A percentile compares a stretch with the other conserved stretches of the same genome.
Conservation (phyloP, 768 basidiomycete species). For the Paxillus rubicundulus region DNA sequence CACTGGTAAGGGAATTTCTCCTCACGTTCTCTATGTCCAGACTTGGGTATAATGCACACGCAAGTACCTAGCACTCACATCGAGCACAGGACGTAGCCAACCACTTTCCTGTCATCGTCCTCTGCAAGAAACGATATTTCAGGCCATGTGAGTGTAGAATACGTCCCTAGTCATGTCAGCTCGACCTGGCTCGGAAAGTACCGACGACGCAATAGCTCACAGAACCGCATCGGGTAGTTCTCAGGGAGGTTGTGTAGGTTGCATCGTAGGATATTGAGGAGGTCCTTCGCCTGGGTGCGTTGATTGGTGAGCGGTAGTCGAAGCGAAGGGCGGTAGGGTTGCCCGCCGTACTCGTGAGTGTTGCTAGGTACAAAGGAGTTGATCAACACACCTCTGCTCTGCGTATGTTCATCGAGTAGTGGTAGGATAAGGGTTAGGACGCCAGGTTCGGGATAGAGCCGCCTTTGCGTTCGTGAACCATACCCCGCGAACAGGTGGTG, state of each 20-base stretch:
- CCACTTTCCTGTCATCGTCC: constrained; percentile 45
- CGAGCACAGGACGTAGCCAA: constrained; percentile 56
- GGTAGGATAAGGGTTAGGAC: no score
- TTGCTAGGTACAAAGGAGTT: background rate
- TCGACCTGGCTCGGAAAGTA: background rate
- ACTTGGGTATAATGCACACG: background rate
- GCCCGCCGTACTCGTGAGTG: background rate
- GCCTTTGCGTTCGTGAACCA: no score
- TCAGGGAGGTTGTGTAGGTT: constrained; percentile 55
- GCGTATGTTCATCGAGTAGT: constrained; percentile 27
- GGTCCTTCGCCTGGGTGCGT: constrained; percentile 40
- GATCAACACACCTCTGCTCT: constrained; percentile 24
- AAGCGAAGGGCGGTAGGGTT: background rate
- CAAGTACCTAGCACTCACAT: constrained; percentile 36
- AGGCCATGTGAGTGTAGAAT: constrained; percentile 50
- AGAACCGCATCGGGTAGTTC: constrained; percentile 39
- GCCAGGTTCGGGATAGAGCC: no score
- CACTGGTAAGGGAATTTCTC: constrained; percentile 8
- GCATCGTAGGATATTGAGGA: constrained; percentile 48
- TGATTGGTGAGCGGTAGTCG: background rate
- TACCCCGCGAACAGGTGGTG: background rate
- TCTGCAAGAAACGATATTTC: constrained; percentile 54
- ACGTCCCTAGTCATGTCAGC: constrained; percentile 37
- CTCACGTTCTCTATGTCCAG: constrained; percentile 19
- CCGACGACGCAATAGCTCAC: constrained; percentile 15